Base-by-base conservation (phyloP, 1,284 basidiomycete species). In the Athelia psychrophila region DNA sequence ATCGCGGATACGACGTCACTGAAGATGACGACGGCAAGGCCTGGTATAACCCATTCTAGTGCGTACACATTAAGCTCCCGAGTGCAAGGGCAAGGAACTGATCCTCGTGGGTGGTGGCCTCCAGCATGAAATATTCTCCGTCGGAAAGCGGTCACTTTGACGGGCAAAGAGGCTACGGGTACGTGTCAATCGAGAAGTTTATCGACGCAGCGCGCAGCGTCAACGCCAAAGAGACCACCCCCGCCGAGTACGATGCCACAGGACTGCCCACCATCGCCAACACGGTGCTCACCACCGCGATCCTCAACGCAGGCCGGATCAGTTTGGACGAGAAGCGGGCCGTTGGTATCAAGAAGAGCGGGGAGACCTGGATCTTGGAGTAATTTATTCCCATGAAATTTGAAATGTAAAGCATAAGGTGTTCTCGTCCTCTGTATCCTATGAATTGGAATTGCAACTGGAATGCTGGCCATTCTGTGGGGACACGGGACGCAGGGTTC, bases 31-130 rank as follows among this genome's bases (percentile, higher is more conserved):
- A 79, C 16, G 91, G 92, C 48, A 94, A 93, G 72, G 70, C 80
- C 30, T 87, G 84, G 83, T 88, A 85, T 71, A 93, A 93, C 71
- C 91, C 93, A 18, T 95, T 95, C 83, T 95, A 95, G 88, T 89
- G 68, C 60, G 88, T 77, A 45, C 23, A 49, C 46, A 51, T 52
- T 51, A 51, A 47, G 47, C 44, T 23, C 35, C 45, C 44, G 36
- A 40, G 42, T 9, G 5, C 44, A 20, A 47, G 33, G 27, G 3
- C 13, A 2, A 51, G n/a, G 44, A n/a, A 19, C 18, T 35, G 22
- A 44, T 25, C 42, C 49, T 38, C 22, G 40, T 47, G 57, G 33
- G 23, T 30, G 32, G 19, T 22, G 25, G 33, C 20, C 40, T 22
- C 46, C 68, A 89, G 87, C 73, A 94, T 95, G 88, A 93, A 95